Conservation (phyloP, 2,329 filamentous ascomycete genomes). For the Fusarium sp. region DNA sequence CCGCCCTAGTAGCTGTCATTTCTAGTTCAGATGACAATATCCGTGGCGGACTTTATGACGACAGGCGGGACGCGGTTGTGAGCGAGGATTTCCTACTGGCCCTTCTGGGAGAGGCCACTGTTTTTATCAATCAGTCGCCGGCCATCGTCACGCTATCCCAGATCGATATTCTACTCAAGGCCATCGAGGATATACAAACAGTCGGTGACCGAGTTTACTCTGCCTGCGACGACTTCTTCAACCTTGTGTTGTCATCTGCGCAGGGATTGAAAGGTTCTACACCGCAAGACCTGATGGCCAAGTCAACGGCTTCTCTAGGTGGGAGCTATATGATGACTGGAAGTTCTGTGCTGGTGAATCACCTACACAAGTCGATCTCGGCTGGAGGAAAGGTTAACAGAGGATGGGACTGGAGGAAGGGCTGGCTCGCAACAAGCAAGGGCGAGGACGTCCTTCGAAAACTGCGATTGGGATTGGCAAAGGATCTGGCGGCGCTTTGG, state of each 20-base stretch:
- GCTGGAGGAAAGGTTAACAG: slow-evolving; percentile 65
- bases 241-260: slow-evolving; percentile 77
- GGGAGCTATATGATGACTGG: slow-evolving; percentile 78
- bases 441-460: slow-evolving; percentile 78
- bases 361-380: slow-evolving; percentile 69
- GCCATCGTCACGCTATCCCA: slow-evolving; percentile 74
- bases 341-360: slow-evolving; percentile 75
- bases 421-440: slow-evolving; percentile 74
- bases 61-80: slow-evolving; percentile 81
- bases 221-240: slow-evolving; percentile 82
- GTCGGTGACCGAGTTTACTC: slow-evolving; percentile 77
- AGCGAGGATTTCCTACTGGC: slow-evolving; percentile 88
- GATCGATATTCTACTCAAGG: slow-evolving; percentile 79
- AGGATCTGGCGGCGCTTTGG: slow-evolving; percentile 78
- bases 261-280: slow-evolving; percentile 71
- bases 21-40: slow-evolving; percentile 90
- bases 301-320: slow-evolving; percentile 66
- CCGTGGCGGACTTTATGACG: slow-evolving; percentile 88
- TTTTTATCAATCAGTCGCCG: slow-evolving; percentile 73
- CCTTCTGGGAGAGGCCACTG: slow-evolving; percentile 83
- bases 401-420: slow-evolving; percentile 82
- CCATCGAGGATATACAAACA: slow-evolving; percentile 82
- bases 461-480: slow-evolving; percentile 78
- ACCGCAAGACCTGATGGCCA: slow-evolving; percentile 72
- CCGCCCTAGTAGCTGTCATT: slow-evolving; percentile 83